These are phyloP conservation scores for Ophiocordyceps polyrhachis-furcata DNA, from an alignment of 2,329 filamentous ascomycete species.

Conservation along the genomic window DNA sequence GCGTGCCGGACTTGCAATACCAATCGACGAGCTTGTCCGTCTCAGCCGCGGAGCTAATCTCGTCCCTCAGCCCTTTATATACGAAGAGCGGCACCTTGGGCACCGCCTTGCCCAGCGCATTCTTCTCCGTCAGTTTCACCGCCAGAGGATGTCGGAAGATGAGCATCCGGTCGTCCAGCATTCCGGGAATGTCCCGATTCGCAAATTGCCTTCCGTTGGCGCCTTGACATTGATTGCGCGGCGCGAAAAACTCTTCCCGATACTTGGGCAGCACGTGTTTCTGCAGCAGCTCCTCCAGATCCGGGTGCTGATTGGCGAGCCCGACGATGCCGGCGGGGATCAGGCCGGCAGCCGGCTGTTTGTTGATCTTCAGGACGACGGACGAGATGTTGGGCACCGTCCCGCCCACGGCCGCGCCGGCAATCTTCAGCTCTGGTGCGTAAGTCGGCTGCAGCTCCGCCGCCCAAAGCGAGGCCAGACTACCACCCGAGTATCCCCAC, in stretches of 20 bases:
- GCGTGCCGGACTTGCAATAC: slow-evolving; percentile 22
- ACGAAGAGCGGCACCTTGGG: slow-evolving; percentile 29
- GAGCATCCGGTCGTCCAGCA: slow-evolving; percentile 19
- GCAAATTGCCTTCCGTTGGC: slow-evolving; percentile 11
- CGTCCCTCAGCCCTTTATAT: slow-evolving; percentile 29
- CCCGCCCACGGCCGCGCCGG: slow-evolving; percentile 9
- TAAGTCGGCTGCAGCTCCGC: slow-evolving; percentile 10
- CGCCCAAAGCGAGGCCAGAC: slow-evolving; percentile 7
- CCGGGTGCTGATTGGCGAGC: slow-evolving; percentile 7
- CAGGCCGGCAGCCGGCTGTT: slow-evolving; percentile 5
- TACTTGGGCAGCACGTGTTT: slow-evolving; percentile 6
- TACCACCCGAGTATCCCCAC: slow-evolving; percentile 20
- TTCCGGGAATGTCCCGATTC: slow-evolving; percentile 17
- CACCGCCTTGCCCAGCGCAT: slow-evolving; percentile 15
- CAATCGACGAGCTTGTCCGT: slow-evolving; percentile 22
- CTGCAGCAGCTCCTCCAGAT: slow-evolving; percentile 3
- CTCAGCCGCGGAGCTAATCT: slow-evolving; percentile 22
- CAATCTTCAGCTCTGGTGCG: slow-evolving; percentile 9
- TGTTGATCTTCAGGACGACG: slow-evolving; percentile 5
- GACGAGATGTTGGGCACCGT: slow-evolving; percentile 6
- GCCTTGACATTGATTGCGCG: slow-evolving; percentile 9
- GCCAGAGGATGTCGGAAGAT: slow-evolving; percentile 7
- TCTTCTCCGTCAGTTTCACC: slow-evolving; percentile 10
- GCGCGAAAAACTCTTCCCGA: slow-evolving; percentile 11
- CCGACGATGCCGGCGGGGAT: slow-evolving; percentile 7